Base-by-base conservation (phyloP, 2,329 filamentous ascomycete species). In the Hymenoscyphus repandus region DNA sequence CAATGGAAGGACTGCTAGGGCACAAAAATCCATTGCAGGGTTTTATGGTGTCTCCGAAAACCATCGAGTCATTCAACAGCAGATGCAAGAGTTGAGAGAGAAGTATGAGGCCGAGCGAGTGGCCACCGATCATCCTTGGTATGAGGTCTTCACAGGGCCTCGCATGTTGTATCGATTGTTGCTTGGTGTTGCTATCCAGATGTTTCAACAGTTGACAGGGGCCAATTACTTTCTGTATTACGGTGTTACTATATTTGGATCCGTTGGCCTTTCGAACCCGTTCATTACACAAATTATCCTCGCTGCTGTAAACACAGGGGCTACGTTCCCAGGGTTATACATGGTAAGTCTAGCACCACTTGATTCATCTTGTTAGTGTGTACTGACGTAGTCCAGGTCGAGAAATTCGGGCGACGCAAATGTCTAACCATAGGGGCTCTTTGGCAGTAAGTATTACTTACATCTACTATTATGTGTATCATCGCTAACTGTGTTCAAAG, bases 201-300 rank as follows among this genome's bases (percentile, higher is more conserved):
- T 20, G 13, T 9, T 40, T 20, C 38, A 20, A 11, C 38, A 20
- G 18, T n/a, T 40, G 17, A 40, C 38, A 6, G 38, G 38, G 6
- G 18, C 18, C 13, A 40, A 40, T 20, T 40, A 40, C 17, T 40
- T 40, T n/a, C n/a, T 40, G 15, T 40, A 40, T 20, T 40, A 17
- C 38, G 38, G 38, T 11, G 18, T 18, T 17, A 20, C 38, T 17
- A 5, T 40, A 2, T 40, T 40, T 18, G 13, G n/a, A 17, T 40
- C 38, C 3, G 38, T 20, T 20, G 38, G 38, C 10, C 13, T 89
- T 66, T 53, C 13, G 13, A 40, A 40, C 17, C 18, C 38, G 6
- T 40, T 17, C 38, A 11, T 40, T n/a, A 20, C 38, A 11, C 38
- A 40, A 11, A 40, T 40, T 18, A 40, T 40, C 38, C 38, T 40